Conservation (phyloP, 2,329 filamentous ascomycete species). For the Aspergillus neotritici region DNA sequence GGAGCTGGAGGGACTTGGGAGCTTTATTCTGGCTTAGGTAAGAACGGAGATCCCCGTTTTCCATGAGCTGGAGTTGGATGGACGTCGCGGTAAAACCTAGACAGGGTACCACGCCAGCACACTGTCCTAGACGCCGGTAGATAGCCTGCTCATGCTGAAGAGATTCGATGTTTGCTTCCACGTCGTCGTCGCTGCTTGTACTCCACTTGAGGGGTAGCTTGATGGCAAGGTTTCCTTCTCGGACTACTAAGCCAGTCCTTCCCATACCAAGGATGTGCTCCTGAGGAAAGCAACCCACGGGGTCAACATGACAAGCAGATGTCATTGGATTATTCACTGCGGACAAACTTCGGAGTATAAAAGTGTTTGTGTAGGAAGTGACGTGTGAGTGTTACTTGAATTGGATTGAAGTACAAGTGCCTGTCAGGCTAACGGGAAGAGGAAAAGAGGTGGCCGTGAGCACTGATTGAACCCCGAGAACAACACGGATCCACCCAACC, state of each 20-base stretch:
- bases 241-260: slow-evolving; percentile 5
- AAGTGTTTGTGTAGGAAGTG: too few relatives aligned
- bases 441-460: too few relatives aligned
- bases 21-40: slow-evolving; percentile 3
- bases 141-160: slow-evolving; percentile 6
- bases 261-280: slow-evolving; percentile 1
- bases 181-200: slow-evolving; percentile 4
- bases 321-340: too few relatives aligned
- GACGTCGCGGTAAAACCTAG: slow-evolving; percentile 1
- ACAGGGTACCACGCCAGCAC: slow-evolving; percentile 1
- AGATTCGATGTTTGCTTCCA: slow-evolving; percentile 6
- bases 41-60: slow-evolving; percentile 5
- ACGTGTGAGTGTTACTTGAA: too few relatives aligned
- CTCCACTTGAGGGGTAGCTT: slow-evolving; percentile 4
- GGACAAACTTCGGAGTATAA: too few relatives aligned
- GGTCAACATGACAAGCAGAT: too few relatives aligned
- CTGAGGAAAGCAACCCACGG: too few relatives aligned
- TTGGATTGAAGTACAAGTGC: too few relatives aligned
- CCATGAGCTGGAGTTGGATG: slow-evolving; percentile 2
- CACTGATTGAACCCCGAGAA: too few relatives aligned
- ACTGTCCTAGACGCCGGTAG: slow-evolving; percentile 2
- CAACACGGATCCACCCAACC: too few relatives aligned
- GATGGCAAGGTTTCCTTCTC: slow-evolving; percentile 3
- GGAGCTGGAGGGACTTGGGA: slow-evolving; percentile 3
- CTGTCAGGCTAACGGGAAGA: too few relatives aligned